Evolutionary conservation across 2,329 filamentous ascomycete genomes (phyloP), one percentile per base, ranked within the genome.

Genomic region (Aspergillus pseudoglaucus): DNA sequence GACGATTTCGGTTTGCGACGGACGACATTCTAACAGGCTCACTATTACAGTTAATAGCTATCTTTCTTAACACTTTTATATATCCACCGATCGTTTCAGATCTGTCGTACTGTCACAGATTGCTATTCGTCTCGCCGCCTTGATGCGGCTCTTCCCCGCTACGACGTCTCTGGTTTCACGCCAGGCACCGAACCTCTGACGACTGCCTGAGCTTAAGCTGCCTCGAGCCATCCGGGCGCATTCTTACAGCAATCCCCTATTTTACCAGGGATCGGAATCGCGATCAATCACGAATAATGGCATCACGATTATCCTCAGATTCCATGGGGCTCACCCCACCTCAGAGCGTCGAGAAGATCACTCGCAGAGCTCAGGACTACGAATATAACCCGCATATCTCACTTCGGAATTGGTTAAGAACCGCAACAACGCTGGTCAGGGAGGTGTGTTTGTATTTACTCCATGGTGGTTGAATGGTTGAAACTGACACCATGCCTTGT

Each of bases 381-480:
- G 82, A 86, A 48, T 97, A 90, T 72, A 88, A 90, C 64, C 77
- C 79, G 1, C 77, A 79, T 27, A 85, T 95, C 45, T 80, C 85
- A 2, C 76, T 97, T 48, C 85, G 84, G 55, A 83, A 86, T 65
- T 95, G 90, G 87, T 73, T 90, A 23, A 81, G 89, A 32, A 87
- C 90, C 2, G 88, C 89, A 5, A 83, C 87, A 51, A 87, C 85
- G 4, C 73, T 96, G 45, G 77, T 86, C 52, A 85, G 88, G 68
- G 87, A 95, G 80, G 90, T 94, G 58, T 44, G 76, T 66, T 10
- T 17, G 35, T 9, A 15, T 27, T 4, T 6, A 4, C 43, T 3
- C 8, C 10, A 15, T 18, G 10, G 22, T 35, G 10, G 20, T 45
- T 18, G 17, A 15, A 30, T 33, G 30, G 33, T 33, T 25, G 15